These are phyloP conservation scores for Stagonosporopsis vannaccii DNA, from an alignment of 2,329 filamentous ascomycete species.

Conservation along the genomic window DNA sequence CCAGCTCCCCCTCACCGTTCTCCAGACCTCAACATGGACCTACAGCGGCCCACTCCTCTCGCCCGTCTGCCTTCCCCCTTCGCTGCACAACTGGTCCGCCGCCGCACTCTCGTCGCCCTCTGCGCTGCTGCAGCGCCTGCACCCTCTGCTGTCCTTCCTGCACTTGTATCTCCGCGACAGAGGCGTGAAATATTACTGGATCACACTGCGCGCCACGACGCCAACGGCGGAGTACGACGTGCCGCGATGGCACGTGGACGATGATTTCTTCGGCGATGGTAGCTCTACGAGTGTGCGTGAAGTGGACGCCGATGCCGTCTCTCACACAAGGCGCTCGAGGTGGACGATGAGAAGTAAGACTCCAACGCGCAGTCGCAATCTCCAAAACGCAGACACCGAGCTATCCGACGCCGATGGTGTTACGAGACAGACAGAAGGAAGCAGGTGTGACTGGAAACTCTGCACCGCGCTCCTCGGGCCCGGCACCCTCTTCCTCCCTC, in stretches of 20 bases:
- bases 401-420: not conserved
- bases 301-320: not conserved
- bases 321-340: not conserved
- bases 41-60: conserved; percentile 35
- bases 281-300: too few relatives aligned
- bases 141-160: conserved; percentile 53
- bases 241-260: conserved; percentile 60
- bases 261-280: conserved; percentile 53
- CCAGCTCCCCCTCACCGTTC: conserved; percentile 8
- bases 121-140: conserved; percentile 42
- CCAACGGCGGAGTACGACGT: conserved; percentile 55
- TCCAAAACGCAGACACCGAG: not conserved
- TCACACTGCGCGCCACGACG: conserved; percentile 58
- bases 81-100: conserved; percentile 49
- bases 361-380: not conserved
- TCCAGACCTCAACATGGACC: conserved; percentile 35
- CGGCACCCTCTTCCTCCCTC: conserved; percentile 51
- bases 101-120: conserved; percentile 45
- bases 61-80: conserved; percentile 22
- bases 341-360: not conserved
- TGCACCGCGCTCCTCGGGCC: conserved; percentile 58
- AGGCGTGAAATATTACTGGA: conserved; percentile 54
- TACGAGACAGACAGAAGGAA: not conserved
- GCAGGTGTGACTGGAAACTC: conserved; percentile 55
- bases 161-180: conserved; percentile 49